Evolutionary conservation across 2,329 filamentous ascomycete genomes (phyloP), one percentile per base, ranked within the genome.

Genomic region (Fusarium sp.): DNA sequence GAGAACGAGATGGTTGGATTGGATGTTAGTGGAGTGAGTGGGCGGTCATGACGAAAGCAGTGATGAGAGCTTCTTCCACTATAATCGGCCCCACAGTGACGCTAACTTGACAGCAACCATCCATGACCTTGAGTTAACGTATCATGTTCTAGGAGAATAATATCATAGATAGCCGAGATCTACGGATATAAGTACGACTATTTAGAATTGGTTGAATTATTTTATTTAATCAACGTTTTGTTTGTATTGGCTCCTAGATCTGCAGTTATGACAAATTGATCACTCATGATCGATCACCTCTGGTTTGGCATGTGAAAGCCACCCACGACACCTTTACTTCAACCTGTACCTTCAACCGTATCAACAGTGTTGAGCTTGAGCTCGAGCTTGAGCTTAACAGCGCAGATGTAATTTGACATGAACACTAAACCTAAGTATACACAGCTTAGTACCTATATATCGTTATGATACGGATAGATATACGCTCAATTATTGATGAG

Each of bases 11-110:
- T 42, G 18, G 22, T 24, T 38, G 30, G 22, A 11, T 29, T 29
- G 27, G 27, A 20, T 30, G 14, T 34, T 42, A 22, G 27, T 50
- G 38, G 29, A 29, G 16, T 50, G 29, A 29, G 16, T 50, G 32
- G 20, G 24, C 18, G 50, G 42, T 47, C 58, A 66, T 66, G 72
- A 74, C 63, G 71, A 69, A 63, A 60, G 56, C 38, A 49, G 54
- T 42, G 47, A 46, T 38, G 34, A 34, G 24, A 47, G 24, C 15
- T 25, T 24, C 46, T 32, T 16, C 22, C 24, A 52, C 49, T 45
- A 57, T 30, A 58, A 38, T 57, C 46, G 18, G 38, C 46, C 59
- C 69, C 64, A 40, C 58, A 71, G 34, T 71, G 62, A 67, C 63
- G 64, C 71, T 66, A 53, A 59, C 47, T 44, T 56, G 53, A 61